Base-by-base conservation (phyloP, 2,329 filamentous ascomycete species). In the Arthrinium puccinioides region DNA sequence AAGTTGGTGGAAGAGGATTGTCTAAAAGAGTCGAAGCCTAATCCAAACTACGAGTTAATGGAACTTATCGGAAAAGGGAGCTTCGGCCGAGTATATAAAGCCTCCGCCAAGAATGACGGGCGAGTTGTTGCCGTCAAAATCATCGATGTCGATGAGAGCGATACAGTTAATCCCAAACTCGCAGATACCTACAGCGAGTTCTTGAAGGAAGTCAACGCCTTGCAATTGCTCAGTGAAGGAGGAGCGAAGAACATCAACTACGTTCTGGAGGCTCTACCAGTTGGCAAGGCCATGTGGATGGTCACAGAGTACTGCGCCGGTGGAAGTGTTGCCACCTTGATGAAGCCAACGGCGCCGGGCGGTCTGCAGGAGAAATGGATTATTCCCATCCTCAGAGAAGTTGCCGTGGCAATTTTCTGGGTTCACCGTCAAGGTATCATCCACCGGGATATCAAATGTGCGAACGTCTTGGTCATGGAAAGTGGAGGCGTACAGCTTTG, bases 291-390 rank as follows among this genome's bases (percentile, higher is more conserved):
- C 42, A 81, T 94, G 64, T 94, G 87, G 87, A 86, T 92, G 66
- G 78, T 92, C 39, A 89, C 84, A 41, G 85, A 92, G 61, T 88
- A 89, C 58, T 89, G 86, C 50, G 84, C 83, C 6, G 87, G 87
- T 44, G 87, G 87, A 33, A 92, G 86, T 56, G 82, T 94, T 56
- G 82, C 75, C 46, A 89, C 73, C 43, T 72, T 75, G 41, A 81
- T 82, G 78, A 76, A 74, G 54, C 78, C 81, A n/a, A 82, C 76
- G 2, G 67, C 71, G 4, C 76, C 77, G 0, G 74, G 74, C 2
- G 79, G 79, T 3, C 60, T 84, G n/a, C 72, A 77, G 49, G 80
- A 84, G 62, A 82, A 78, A 55, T 83, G 76, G 72, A 82, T 84
- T 39, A 74, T 81, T 11, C 74, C 79, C 4, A 82, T 84, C 41